A percentile compares a stretch with the other conserved stretches of the same genome.
phyloP scores from a whole-genome alignment of 2,329 filamentous ascomycete species.

The Gliomastix tumulicola region DNA sequence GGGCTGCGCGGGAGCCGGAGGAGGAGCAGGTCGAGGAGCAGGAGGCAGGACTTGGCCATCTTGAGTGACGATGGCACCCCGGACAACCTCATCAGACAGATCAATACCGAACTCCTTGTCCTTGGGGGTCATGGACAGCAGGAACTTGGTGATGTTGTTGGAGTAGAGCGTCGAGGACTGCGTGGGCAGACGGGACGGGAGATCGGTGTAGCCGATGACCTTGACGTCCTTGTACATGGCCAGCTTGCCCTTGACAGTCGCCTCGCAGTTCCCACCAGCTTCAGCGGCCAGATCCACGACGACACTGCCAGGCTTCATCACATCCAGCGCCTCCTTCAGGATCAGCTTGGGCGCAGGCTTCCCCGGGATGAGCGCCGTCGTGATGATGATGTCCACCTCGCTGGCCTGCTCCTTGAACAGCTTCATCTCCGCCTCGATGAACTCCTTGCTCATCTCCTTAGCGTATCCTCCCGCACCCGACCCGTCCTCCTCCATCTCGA shows the following conservation, averaged over 20 bases:
- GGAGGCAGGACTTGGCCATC: conserved; percentile 71
- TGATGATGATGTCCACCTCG: conserved; percentile 89
- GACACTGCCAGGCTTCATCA: conserved; percentile 86
- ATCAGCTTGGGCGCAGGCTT: conserved; percentile 78
- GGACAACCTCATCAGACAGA: conserved; percentile 76
- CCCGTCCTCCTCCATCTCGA: conserved; percentile 78
- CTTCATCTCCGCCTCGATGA: conserved; percentile 89
- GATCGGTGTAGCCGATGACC: conserved; percentile 82
- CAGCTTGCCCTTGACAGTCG: conserved; percentile 68
- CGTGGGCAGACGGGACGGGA: conserved; percentile 79
- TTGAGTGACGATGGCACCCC: conserved; percentile 75
- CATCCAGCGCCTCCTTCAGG: conserved; percentile 69
- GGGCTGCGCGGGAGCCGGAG: conserved; percentile 40
- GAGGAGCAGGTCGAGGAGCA: conserved; percentile 59
- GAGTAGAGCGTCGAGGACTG: conserved; percentile 88
- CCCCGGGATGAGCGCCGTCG: conserved; percentile 85
- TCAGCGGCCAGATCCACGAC: conserved; percentile 85
- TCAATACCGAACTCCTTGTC: conserved; percentile 77
- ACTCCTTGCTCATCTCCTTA: conserved; percentile 91
- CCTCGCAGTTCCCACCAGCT: conserved; percentile 81
- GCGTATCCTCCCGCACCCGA: conserved; percentile 81
- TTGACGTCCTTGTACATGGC: conserved; percentile 70
- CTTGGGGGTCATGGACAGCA: conserved; percentile 73
- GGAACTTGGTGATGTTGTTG: conserved; percentile 87
- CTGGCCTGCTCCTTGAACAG: conserved; percentile 80